These are phyloP conservation scores for Mycosarcoma maydis DNA, from an alignment of 1,284 basidiomycete species.

Conservation along the genomic window DNA sequence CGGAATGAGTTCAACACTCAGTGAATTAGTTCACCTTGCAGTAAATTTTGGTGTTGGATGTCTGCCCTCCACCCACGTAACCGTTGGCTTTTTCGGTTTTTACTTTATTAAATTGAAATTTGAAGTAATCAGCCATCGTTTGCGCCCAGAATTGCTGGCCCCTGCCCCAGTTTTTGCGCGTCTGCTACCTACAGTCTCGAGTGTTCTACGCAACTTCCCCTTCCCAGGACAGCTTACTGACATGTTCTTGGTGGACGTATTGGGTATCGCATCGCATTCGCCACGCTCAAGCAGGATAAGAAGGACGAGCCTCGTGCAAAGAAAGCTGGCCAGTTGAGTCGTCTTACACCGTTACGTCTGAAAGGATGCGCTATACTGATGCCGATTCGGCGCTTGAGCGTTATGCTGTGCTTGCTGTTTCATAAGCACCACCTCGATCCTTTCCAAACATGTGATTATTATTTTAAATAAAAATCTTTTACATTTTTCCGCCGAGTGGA, in stretches of 20 bases:
- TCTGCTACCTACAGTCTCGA: too few relatives aligned
- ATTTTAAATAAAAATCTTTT: background rate
- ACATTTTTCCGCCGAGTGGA: slow-evolving; percentile 5
- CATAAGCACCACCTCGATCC: background rate
- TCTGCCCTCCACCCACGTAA: slow-evolving; percentile 30
- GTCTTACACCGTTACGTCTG: too few relatives aligned
- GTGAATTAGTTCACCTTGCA: background rate
- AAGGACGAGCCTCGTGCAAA: background rate
- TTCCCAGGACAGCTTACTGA: too few relatives aligned
- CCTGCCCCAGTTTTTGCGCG: too few relatives aligned
- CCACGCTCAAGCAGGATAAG: too few relatives aligned
- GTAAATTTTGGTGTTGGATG: background rate
- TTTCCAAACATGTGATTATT: background rate
- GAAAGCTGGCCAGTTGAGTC: too few relatives aligned
- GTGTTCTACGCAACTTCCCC: too few relatives aligned
- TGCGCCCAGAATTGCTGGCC: too few relatives aligned
- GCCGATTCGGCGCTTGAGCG: slow-evolving; percentile 6
- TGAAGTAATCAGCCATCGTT: background rate
- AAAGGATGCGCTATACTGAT: slow-evolving; percentile 19
- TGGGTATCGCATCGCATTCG: too few relatives aligned
- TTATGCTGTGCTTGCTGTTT: too few relatives aligned
- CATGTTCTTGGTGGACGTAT: too few relatives aligned
- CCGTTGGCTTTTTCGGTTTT: slow-evolving; percentile 5
- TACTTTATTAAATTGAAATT: background rate
- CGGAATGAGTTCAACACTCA: slow-evolving; percentile 2